Evolutionary conservation across 2,329 filamentous ascomycete genomes (phyloP).

Genomic region (Ophiostoma montium): DNA sequence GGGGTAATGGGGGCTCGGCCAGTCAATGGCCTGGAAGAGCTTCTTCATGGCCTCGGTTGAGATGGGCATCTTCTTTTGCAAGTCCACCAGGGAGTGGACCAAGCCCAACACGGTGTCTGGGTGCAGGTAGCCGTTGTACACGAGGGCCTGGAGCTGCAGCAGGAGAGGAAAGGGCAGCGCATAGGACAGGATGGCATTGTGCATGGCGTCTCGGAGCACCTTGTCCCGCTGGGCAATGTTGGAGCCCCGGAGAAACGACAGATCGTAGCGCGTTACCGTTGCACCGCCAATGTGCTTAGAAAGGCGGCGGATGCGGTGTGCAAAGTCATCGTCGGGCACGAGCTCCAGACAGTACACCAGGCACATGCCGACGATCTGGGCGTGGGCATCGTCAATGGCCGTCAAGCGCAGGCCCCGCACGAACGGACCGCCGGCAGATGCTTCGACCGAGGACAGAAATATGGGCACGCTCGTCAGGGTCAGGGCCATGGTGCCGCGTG

Average conservation of each 20-base stretch:
- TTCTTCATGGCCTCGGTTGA: constrained; percentile 39
- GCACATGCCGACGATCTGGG: constrained; percentile 24
- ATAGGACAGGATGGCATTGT: constrained; percentile 17
- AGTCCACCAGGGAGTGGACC: constrained; percentile 26
- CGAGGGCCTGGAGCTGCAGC: constrained; percentile 50
- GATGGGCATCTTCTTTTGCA: constrained; percentile 24
- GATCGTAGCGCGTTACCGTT: constrained; percentile 14
- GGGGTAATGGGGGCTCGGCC: constrained; percentile 33
- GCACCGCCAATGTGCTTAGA: constrained; percentile 16
- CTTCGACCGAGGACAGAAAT: constrained; percentile 20
- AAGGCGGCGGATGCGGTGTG: constrained; percentile 18
- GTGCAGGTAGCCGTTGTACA: constrained; percentile 47
- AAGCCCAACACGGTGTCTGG: constrained; percentile 37
- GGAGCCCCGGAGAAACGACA: not conserved
- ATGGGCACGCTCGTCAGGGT: constrained; percentile 35
- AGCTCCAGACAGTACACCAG: constrained; percentile 29
- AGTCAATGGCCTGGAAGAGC: constrained; percentile 38
- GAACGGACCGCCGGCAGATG: not conserved
- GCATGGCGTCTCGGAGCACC: constrained; percentile 16
- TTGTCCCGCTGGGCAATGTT: not conserved
- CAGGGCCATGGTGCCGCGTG: constrained; percentile 28
- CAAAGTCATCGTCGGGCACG: constrained; percentile 16
- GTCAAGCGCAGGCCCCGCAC: constrained; percentile 15
- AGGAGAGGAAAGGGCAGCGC: constrained; percentile 36
- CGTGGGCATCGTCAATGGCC: constrained; percentile 19